phyloP scores from a whole-genome alignment of 2,329 filamentous ascomycete genomes.

The Colletotrichum cordylinicola region DNA sequence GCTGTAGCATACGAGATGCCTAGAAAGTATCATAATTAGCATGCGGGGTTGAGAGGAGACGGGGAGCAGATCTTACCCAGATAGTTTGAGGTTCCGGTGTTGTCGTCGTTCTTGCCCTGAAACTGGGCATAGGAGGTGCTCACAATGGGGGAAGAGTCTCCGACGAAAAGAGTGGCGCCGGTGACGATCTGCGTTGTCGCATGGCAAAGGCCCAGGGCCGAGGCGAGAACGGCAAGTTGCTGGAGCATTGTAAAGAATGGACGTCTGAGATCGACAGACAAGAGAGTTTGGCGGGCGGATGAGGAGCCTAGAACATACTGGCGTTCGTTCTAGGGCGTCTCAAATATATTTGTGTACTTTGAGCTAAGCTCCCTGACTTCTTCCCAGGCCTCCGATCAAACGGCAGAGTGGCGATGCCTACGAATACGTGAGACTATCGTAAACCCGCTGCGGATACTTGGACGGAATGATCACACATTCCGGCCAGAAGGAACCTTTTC shows the following conservation, averaged over 20 bases:
- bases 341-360: not conserved
- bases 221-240: not conserved
- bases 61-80: not conserved
- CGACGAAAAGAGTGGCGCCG: not conserved
- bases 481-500: not conserved
- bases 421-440: not conserved
- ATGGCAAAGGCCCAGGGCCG: not conserved
- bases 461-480: not conserved
- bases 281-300: not conserved
- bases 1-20: not conserved
- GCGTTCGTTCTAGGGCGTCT: not conserved
- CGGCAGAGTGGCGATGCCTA: not conserved
- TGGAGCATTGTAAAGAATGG: not conserved
- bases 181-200: not conserved
- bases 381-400: not conserved
- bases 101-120: not conserved
- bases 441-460: not conserved
- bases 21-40: not conserved
- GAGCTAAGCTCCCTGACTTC: not conserved
- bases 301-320: not conserved
- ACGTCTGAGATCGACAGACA: not conserved
- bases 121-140: not conserved
- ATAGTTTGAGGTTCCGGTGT: not conserved
- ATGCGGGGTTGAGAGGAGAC: not conserved
- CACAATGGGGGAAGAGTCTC: not conserved